Evolutionary conservation across 176 grass and related monocot genomes (phyloP).

Genomic region (Bromus sterilis): DNA sequence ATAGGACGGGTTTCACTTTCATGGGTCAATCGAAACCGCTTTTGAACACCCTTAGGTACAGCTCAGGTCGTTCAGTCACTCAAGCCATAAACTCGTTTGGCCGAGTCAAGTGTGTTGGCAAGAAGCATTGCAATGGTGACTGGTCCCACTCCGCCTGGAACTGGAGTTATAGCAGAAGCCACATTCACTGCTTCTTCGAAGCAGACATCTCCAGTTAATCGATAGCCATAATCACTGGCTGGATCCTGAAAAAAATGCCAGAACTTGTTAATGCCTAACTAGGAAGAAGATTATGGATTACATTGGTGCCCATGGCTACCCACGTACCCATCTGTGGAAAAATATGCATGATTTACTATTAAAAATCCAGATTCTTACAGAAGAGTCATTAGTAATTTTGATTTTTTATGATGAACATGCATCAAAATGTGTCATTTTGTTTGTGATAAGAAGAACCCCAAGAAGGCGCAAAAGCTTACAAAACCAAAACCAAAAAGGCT

Average conservation of each 20-base stretch:
- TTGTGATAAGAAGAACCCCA: too few relatives aligned
- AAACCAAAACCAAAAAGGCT: neutral
- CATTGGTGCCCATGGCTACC: neutral
- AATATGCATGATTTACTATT: neutral
- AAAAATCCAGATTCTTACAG: neutral
- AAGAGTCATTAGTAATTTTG: neutral
- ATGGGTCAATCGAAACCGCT: neutral
- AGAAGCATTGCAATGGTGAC: constrained; percentile 91
- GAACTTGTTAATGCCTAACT: neutral
- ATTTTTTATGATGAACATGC: too few relatives aligned
- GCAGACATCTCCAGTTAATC: constrained; percentile 75
- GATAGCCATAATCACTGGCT: constrained; percentile 67
- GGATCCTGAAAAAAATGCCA: constrained; percentile 51
- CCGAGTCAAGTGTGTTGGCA: constrained; percentile 76
- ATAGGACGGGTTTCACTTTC: neutral
- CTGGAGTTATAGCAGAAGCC: constrained; percentile 81
- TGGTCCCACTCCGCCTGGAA: constrained; percentile 90
- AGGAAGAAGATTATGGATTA: neutral
- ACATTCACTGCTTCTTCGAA: constrained; percentile 80
- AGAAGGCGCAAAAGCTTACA: neutral
- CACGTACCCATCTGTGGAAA: neutral
- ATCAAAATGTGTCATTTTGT: too few relatives aligned
- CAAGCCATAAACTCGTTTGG: constrained; percentile 47
- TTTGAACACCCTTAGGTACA: neutral
- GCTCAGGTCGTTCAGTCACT: constrained; percentile 11